Conservation (phyloP, 1,284 basidiomycete genomes). For the Waitea zeae region DNA sequence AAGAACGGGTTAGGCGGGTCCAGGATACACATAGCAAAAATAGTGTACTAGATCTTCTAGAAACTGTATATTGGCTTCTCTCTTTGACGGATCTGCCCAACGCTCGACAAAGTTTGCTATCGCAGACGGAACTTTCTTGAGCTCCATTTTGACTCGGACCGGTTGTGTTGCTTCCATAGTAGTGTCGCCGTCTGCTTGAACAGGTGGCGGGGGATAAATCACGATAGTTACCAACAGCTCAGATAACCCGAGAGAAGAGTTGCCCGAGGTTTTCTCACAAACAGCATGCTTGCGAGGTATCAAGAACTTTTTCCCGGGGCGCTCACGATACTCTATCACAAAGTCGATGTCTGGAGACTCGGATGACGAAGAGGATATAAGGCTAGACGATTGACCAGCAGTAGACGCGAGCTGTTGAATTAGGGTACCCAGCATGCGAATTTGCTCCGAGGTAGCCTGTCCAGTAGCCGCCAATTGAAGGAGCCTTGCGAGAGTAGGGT, state of each 20-base stretch:
- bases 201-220: slow-evolving; percentile 2
- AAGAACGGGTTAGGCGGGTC: too few relatives aligned
- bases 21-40: too few relatives aligned
- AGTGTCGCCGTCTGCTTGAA: not conserved
- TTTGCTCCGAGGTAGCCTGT: slow-evolving; percentile 38
- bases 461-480: slow-evolving; percentile 41
- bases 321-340: slow-evolving; percentile 51
- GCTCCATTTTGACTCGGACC: slow-evolving; percentile 26
- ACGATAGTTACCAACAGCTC: slow-evolving; percentile 5
- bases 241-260: slow-evolving; percentile 8
- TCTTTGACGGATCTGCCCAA: slow-evolving; percentile 49
- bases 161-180: slow-evolving; percentile 1
- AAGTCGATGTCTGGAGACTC: slow-evolving; percentile 34
- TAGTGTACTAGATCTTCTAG: too few relatives aligned
- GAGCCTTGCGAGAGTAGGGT: slow-evolving; percentile 44
- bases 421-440: slow-evolving; percentile 42
- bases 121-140: slow-evolving; percentile 23
- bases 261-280: slow-evolving; percentile 19
- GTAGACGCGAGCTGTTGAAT: slow-evolving; percentile 33
- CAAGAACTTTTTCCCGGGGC: slow-evolving; percentile 38
- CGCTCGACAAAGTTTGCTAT: slow-evolving; percentile 35
- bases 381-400: slow-evolving; percentile 4
- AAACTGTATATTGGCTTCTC: too few relatives aligned
- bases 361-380: slow-evolving; percentile 9
- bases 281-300: slow-evolving; percentile 40